Evolutionary conservation across 2,329 filamentous ascomycete species (phyloP).

Genomic region (Cytospora mali): DNA sequence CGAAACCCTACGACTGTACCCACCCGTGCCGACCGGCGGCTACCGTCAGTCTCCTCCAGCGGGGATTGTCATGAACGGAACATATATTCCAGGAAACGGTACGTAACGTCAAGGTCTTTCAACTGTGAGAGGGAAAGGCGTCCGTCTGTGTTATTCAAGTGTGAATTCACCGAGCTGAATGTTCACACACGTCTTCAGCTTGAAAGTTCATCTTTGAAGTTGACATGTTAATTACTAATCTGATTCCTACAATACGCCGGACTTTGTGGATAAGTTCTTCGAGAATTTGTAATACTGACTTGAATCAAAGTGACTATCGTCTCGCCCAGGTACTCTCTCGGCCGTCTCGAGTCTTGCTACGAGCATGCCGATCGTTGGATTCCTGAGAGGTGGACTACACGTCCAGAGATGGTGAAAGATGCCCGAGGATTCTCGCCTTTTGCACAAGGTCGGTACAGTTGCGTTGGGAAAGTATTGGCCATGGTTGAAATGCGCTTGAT

Average conservation of each 20-base stretch:
- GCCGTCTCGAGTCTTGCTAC: not conserved
- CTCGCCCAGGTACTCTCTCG: not conserved
- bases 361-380: not conserved
- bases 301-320: not conserved
- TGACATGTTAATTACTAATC: too few relatives aligned
- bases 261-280: too few relatives aligned
- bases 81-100: not conserved
- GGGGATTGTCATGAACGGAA: not conserved
- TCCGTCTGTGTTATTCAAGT: too few relatives aligned
- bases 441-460: not conserved
- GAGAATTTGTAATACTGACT: too few relatives aligned
- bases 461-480: not conserved
- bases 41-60: not conserved
- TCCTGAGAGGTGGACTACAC: not conserved
- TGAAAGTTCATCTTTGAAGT: too few relatives aligned
- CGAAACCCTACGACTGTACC: not conserved
- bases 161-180: too few relatives aligned
- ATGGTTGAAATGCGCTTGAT: not conserved
- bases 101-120: too few relatives aligned
- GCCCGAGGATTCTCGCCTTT: not conserved
- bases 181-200: too few relatives aligned
- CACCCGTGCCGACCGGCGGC: not conserved
- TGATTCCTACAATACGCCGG: too few relatives aligned
- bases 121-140: too few relatives aligned
- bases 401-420: not conserved